phyloP scores from a whole-genome alignment of 495 filamentous ascomycete genomes.

The Aspergillus leporis region DNA sequence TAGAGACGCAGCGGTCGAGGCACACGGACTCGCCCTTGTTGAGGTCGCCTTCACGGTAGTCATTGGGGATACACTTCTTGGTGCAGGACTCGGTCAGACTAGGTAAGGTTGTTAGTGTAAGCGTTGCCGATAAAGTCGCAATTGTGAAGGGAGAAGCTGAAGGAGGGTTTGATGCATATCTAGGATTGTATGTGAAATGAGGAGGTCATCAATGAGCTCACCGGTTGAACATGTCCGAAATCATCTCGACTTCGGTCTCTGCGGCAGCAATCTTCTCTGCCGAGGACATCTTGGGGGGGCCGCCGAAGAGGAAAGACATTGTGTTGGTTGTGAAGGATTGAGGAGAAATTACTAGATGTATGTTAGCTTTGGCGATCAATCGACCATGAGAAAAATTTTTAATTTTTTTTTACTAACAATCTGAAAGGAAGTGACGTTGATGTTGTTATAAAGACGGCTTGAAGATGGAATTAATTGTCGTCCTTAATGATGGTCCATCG shows the following conservation, averaged over 20 bases:
- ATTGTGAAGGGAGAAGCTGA: conserved; percentile 1
- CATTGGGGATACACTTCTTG: conserved; percentile 84
- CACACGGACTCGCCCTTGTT: conserved; percentile 99
- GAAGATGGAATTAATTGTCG: conserved; percentile 11
- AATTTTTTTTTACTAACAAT: conserved; percentile 2
- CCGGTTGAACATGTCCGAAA: conserved; percentile 96
- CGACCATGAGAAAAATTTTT: too few species aligned
- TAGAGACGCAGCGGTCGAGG: conserved; percentile 91
- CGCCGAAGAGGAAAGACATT: conserved; percentile 96
- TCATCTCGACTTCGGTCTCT: conserved; percentile 88
- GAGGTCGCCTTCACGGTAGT: conserved; percentile 92
- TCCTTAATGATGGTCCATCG: conserved; percentile 10
- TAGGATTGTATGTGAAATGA: not conserved
- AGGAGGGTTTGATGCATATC: not conserved
- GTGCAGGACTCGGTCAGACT: conserved; percentile 87
- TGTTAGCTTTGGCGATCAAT: not conserved
- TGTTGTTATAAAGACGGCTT: not conserved
- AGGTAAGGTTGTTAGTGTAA: not conserved
- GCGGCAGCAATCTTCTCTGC: conserved; percentile 94
- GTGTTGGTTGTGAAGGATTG: conserved; percentile 33
- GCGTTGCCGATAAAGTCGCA: not conserved
- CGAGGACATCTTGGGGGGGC: conserved; percentile 80
- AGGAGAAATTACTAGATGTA: not conserved
- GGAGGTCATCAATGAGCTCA: conserved; percentile 37
- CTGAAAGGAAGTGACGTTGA: not conserved